These are phyloP conservation scores for Daldinia childiae DNA, from an alignment of 495 filamentous ascomycete species.

Conservation along the genomic window DNA sequence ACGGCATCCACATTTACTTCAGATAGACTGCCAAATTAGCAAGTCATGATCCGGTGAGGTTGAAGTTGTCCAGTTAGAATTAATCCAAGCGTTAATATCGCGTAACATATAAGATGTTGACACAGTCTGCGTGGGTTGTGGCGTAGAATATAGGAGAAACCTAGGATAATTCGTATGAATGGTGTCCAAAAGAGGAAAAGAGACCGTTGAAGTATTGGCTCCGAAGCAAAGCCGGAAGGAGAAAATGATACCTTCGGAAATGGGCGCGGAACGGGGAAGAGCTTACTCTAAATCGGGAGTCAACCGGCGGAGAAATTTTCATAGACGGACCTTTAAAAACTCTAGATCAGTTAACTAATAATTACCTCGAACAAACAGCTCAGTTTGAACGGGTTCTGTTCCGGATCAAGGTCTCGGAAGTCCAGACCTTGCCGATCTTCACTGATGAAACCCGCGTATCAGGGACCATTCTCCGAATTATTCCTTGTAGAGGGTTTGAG, in stretches of 20 bases:
- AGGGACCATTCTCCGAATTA: not conserved
- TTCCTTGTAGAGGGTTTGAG: not conserved
- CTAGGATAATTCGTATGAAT: not conserved
- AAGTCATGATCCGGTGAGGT: slow-evolving; percentile 29
- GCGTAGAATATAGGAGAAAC: too few relatives aligned
- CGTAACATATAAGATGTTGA: slow-evolving; percentile 24
- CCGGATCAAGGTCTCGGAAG: slow-evolving; percentile 32
- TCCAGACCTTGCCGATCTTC: slow-evolving; percentile 30
- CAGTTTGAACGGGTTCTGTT: slow-evolving; percentile 4
- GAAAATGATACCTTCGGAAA: slow-evolving; percentile 35
- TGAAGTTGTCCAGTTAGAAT: slow-evolving; percentile 42
- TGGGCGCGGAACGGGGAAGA: slow-evolving; percentile 30
- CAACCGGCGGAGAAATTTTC: slow-evolving; percentile 3
- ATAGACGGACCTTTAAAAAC: slow-evolving; percentile 12
- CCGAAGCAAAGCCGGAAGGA: slow-evolving; percentile 12
- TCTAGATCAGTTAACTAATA: not conserved
- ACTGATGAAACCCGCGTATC: slow-evolving; percentile 3
- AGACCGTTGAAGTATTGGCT: slow-evolving; percentile 4
- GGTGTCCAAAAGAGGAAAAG: slow-evolving; percentile 3
- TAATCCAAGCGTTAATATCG: slow-evolving; percentile 43
- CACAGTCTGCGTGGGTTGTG: too few relatives aligned
- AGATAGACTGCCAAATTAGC: slow-evolving; percentile 20
- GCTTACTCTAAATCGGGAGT: slow-evolving; percentile 9
- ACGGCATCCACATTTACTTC: slow-evolving; percentile 44
- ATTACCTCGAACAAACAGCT: slow-evolving; percentile 1